These are phyloP conservation scores for Dendrocalamus sinicus DNA, from an alignment of 176 grass and related monocot genomes.

Conservation along the genomic window DNA sequence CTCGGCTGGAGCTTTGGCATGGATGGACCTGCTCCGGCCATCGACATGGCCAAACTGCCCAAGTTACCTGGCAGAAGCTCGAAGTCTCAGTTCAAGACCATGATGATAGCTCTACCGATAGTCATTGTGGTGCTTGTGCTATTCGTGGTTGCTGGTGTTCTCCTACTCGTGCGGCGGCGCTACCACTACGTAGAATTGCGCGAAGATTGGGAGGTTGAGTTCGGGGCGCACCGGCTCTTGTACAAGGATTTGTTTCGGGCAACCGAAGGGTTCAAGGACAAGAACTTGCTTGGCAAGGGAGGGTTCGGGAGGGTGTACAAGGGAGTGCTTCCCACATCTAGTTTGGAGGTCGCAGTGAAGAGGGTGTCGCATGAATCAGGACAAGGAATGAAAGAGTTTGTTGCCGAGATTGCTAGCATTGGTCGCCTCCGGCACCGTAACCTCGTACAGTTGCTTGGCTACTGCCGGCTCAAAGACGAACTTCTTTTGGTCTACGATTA, in stretches of 20 bases:
- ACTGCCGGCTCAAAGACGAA: too few relatives aligned
- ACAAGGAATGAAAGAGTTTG: too few relatives aligned
- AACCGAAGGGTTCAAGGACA: not conserved
- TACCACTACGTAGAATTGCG: not conserved
- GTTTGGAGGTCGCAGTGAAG: not conserved
- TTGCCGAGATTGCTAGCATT: too few relatives aligned
- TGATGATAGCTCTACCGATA: not conserved
- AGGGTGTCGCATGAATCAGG: too few relatives aligned
- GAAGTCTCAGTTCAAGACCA: not conserved
- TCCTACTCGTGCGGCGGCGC: not conserved
- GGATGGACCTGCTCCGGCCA: constrained; percentile 15
- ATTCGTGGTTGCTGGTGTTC: not conserved
- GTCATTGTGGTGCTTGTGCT: too few relatives aligned
- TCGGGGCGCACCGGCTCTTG: not conserved
- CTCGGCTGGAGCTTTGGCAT: constrained; percentile 84
- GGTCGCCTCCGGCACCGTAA: too few relatives aligned
- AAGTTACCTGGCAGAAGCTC: not conserved
- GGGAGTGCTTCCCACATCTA: not conserved
- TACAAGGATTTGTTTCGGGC: constrained; percentile 10
- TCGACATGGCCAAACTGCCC: constrained; percentile 50
- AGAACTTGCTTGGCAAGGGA: not conserved
- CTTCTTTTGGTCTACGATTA: too few relatives aligned
- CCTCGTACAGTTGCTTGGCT: too few relatives aligned
- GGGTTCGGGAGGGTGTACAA: constrained; percentile 21
- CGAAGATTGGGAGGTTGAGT: constrained; percentile 4